These are phyloP conservation scores for Nannochloropsis salina DNA, from an alignment of 108 stramenopile genomes.

Conservation along the genomic window DNA sequence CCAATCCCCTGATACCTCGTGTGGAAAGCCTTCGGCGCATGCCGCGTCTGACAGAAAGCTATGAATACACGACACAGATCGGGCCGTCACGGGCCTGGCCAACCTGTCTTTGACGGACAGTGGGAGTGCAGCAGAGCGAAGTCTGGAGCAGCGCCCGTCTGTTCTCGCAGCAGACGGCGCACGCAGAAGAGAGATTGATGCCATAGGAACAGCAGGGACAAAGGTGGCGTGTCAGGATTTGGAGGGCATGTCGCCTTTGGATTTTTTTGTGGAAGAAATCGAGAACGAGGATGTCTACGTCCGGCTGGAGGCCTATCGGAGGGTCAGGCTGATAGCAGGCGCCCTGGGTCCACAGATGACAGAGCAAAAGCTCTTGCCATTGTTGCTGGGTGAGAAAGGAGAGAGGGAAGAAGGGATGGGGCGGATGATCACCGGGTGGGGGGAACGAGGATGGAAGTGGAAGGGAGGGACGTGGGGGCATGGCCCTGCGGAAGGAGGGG, in stretches of 20 bases:
- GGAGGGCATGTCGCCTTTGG: not conserved
- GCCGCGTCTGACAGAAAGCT: too few species aligned
- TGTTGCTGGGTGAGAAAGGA: not conserved
- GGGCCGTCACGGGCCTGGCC: not conserved
- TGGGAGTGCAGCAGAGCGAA: not conserved
- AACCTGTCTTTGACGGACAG: not conserved
- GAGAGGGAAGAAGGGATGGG: not conserved
- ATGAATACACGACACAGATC: too few species aligned
- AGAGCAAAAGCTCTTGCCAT: not conserved
- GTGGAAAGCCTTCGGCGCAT: too few species aligned
- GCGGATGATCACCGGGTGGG: too few species aligned
- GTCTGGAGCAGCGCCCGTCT: not conserved
- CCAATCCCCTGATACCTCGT: too few species aligned
- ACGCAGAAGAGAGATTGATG: too few species aligned
- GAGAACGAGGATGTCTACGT: not conserved
- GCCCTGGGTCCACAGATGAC: not conserved
- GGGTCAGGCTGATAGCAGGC: not conserved
- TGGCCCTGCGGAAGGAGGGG: too few species aligned
- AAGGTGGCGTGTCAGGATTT: not conserved
- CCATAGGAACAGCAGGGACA: too few species aligned
- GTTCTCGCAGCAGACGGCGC: not conserved
- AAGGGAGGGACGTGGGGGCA: too few species aligned
- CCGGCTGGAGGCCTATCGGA: not conserved
- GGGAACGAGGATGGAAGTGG: too few species aligned
- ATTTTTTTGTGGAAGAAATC: not conserved